Evolutionary conservation across 495 filamentous ascomycete genomes (phyloP).

Genomic region (Elaphomyces granulatus): DNA sequence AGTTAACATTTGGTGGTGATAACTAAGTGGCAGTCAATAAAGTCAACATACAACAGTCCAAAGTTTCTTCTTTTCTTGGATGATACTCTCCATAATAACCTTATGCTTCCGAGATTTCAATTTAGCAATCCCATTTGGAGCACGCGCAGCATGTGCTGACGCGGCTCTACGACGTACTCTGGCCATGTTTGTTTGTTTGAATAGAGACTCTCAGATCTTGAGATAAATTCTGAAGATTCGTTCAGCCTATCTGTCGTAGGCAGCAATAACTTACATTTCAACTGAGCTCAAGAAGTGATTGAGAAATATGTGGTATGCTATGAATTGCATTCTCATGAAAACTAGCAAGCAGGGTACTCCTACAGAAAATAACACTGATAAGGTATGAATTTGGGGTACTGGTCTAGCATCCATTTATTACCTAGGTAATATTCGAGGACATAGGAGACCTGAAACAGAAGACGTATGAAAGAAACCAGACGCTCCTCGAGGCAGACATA

Average conservation of each 20-base stretch:
- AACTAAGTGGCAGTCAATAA: conserved; percentile 1
- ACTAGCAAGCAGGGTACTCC: no score
- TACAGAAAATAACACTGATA: no score
- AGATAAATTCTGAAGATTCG: conserved; percentile 9
- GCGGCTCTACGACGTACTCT: conserved; percentile 23
- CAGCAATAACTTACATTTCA: neutral
- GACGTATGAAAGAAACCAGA: no score
- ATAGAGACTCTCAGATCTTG: no score
- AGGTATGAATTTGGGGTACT: no score
- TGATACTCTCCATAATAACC: conserved; percentile 42
- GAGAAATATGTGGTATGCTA: neutral
- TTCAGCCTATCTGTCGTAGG: neutral
- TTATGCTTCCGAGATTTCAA: conserved; percentile 38
- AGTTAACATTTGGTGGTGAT: conserved; percentile 11
- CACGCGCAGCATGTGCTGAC: conserved; percentile 21
- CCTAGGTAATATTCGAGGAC: no score
- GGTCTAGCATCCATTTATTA: no score
- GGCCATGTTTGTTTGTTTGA: conserved; percentile 25
- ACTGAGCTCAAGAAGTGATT: neutral
- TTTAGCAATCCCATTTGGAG: conserved; percentile 18
- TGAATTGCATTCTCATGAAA: no score
- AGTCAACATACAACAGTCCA: conserved; percentile 37
- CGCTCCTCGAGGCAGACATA: no score
- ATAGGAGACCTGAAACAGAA: no score
- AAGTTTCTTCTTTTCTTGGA: conserved; percentile 46